These are phyloP conservation scores for Micromonas commoda DNA, from an alignment of 139 green algal species.

Conservation along the genomic window DNA sequence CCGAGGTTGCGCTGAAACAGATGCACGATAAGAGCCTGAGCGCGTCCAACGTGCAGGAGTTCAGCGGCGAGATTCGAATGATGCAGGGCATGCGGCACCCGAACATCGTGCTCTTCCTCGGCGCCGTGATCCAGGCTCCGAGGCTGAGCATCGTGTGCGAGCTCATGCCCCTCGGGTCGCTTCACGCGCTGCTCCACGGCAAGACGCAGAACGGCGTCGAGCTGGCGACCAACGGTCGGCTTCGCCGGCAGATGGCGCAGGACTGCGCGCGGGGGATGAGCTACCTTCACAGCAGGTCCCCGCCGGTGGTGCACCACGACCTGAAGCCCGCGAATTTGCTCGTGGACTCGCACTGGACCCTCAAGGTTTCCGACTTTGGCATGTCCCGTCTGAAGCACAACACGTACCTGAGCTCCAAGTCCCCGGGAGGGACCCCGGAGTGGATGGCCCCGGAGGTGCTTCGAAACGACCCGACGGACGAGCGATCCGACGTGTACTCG, in stretches of 20 bases:
- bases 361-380: slow-evolving; percentile 89
- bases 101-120: slow-evolving; percentile 46
- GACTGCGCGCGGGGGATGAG: slow-evolving; percentile 74
- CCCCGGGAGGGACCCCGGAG: slow-evolving; percentile 41
- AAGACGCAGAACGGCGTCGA: background rate
- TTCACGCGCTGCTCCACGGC: slow-evolving; percentile 28
- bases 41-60: slow-evolving; percentile 17
- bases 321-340: slow-evolving; percentile 92
- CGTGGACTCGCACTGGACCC: slow-evolving; percentile 83
- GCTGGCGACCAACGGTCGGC: background rate
- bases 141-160: slow-evolving; percentile 39
- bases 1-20: slow-evolving; percentile 34
- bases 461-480: slow-evolving; percentile 32
- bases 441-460: slow-evolving; percentile 78
- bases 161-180: slow-evolving; percentile 17
- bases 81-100: slow-evolving; percentile 36
- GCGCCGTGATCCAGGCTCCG: slow-evolving; percentile 24
- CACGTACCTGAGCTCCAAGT: slow-evolving; percentile 8
- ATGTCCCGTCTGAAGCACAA: slow-evolving; percentile 53
- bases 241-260: slow-evolving; percentile 12
- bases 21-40: slow-evolving; percentile 18
- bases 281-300: slow-evolving; percentile 92
- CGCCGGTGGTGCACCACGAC: slow-evolving; percentile 85
- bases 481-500: slow-evolving; percentile 48
- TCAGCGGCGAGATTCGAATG: slow-evolving; percentile 33